Base-by-base conservation (phyloP, 1,284 basidiomycete species). In the Melampsora larici-populina region DNA sequence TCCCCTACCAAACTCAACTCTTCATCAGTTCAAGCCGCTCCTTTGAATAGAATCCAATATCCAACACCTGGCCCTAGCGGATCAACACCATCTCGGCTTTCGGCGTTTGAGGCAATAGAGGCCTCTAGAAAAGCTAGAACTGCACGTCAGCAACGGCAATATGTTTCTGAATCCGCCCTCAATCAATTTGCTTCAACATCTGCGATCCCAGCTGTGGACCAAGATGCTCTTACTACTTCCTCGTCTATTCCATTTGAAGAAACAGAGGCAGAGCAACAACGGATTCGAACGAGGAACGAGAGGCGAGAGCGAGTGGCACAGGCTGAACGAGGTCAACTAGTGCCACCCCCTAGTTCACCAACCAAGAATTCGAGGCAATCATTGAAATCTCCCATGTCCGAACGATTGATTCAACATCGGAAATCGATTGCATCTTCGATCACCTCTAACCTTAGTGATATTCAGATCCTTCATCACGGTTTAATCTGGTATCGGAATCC, bases 401-500 rank as follows among this genome's bases (percentile, higher is more conserved):
- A 70, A 46, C 67, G 65, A 26, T 43, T 29, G 15, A 46, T 78
- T 63, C 69, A 78, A 26, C 75, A 78, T 46, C 67, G 75, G 21
- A 49, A 64, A 49, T 78, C 75, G 11, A 62, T 78, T 33, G 67
- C 75, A 36, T 78, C 75, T 1, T 78, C 75, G n/a, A 64, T 78
- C n/a, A 66, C 75, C 24, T 65, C 75, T 8, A 78, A 33, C 36
- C 69, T 78, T 4, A 70, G 60, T 43, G 74, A 77, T 49, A 31
- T 68, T 24, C 75, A 70, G 24, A 69, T 78, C 46, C 46, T 78
- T 49, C 68, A 70, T 65, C 60, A 66, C 24, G 75, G 75, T 0
- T 55, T 60, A 33, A 70, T 78, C 26, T 78, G 68, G 68, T 78
- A 78, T 70, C 40, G 75, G n/a, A 70, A 70, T 43, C 75, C 75